phyloP scores from a whole-genome alignment of 2,329 filamentous ascomycete genomes.

The Drechslerella dactyloides region DNA sequence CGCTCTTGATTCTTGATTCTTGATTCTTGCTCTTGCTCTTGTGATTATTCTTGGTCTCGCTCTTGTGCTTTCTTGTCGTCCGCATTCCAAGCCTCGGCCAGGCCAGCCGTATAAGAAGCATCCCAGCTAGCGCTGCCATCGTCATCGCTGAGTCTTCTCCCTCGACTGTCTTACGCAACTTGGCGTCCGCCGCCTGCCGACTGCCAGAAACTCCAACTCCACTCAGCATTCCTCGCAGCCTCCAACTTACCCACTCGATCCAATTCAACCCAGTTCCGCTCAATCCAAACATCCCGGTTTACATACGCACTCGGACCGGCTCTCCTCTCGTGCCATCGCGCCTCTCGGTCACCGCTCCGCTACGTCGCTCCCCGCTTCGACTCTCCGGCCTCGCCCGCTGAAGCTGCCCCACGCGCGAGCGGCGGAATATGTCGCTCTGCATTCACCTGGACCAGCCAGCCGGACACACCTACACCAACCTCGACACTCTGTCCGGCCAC shows the following conservation, averaged over 20 bases:
- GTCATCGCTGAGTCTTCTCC: background rate
- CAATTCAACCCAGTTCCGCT: background rate
- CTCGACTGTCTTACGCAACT: slow-evolving; percentile 1
- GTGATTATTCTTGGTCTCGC: slow-evolving; percentile 1
- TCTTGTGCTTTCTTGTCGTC: background rate
- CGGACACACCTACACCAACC: slow-evolving; percentile 49
- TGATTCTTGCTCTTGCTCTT: no score
- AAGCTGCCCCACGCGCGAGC: slow-evolving; percentile 6
- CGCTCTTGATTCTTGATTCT: no score
- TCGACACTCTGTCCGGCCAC: slow-evolving; percentile 53
- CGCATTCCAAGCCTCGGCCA: background rate
- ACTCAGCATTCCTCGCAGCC: background rate
- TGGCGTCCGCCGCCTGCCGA: slow-evolving; percentile 9
- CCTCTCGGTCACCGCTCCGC: background rate
- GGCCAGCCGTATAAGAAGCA: background rate
- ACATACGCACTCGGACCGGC: background rate
- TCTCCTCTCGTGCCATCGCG: background rate
- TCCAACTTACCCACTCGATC: background rate
- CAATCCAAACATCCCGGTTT: background rate
- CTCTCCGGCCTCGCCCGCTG: background rate
- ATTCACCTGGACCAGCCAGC: slow-evolving; percentile 49
- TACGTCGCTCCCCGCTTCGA: background rate
- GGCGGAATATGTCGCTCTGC: slow-evolving; percentile 49
- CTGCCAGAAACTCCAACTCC: background rate
- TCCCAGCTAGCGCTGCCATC: slow-evolving; percentile 1